These are phyloP conservation scores for Heritiera littoralis DNA, from an alignment of 345 rosid genomes.

Conservation along the genomic window DNA sequence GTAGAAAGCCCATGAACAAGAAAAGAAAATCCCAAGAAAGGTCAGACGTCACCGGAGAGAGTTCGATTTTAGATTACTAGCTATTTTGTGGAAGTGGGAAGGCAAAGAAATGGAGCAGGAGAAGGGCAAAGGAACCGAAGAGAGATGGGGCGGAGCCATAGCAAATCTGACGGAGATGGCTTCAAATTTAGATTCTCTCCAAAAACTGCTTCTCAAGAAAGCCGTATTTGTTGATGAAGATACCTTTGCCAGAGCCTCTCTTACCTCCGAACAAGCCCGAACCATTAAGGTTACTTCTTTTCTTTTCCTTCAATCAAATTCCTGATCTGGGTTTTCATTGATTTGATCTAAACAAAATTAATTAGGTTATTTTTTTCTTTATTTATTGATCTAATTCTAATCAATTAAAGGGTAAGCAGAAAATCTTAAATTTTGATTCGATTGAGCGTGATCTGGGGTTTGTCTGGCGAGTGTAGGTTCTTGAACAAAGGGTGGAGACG, in stretches of 20 bases:
- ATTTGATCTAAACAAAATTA: neutral
- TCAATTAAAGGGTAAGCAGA: neutral
- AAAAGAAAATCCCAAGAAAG: slow-evolving; percentile 15
- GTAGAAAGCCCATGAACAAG: neutral
- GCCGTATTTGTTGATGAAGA: slow-evolving; percentile 95
- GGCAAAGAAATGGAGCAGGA: slow-evolving; percentile 44
- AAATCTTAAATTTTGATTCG: neutral
- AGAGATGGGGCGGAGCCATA: slow-evolving; percentile 89
- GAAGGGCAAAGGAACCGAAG: slow-evolving; percentile 60
- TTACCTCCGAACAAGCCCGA: slow-evolving; percentile 88
- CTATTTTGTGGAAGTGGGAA: neutral
- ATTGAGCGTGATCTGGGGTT: neutral
- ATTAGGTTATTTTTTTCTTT: too few species aligned
- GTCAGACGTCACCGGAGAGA: neutral
- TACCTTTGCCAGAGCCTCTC: slow-evolving; percentile 80
- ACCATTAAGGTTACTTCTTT: slow-evolving; percentile 66
- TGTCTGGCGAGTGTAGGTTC: slow-evolving; percentile 50
- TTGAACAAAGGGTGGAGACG: slow-evolving; percentile 95
- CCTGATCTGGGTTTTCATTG: neutral
- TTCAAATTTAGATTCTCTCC: slow-evolving; percentile 81
- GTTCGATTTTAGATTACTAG: neutral
- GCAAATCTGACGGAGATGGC: slow-evolving; percentile 82
- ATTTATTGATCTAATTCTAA: neutral
- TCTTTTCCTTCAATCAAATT: neutral
- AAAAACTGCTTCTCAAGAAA: slow-evolving; percentile 78